Conservation (phyloP, 306 rosid species). For the Oxytropis ochrocephala region DNA sequence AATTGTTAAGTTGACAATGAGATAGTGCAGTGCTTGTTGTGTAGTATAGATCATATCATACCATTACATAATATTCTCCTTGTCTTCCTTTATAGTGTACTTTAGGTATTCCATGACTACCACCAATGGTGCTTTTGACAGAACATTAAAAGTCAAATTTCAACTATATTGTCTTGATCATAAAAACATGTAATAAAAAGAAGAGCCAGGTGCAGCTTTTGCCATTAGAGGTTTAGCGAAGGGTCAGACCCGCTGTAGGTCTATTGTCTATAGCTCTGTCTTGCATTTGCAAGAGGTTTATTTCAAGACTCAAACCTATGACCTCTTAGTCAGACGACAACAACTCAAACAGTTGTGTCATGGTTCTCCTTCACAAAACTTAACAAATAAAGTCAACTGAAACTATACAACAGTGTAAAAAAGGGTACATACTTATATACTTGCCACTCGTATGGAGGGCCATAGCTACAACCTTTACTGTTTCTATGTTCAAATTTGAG, state of each 20-base stretch:
- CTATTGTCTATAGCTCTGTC: neutral
- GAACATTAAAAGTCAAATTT: constrained; percentile 13
- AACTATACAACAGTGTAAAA: neutral
- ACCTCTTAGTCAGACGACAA: neutral
- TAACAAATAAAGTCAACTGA: neutral
- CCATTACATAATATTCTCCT: constrained; percentile 95
- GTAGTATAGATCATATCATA: constrained; percentile 43
- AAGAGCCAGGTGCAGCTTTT: neutral
- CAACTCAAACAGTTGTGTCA: neutral
- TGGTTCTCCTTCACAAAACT: neutral
- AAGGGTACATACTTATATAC: constrained; percentile 73
- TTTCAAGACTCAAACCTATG: neutral
- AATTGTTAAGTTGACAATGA: neutral
- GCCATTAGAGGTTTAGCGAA: neutral
- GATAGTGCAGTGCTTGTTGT: neutral
- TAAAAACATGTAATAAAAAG: neutral
- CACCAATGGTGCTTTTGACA: constrained; percentile 78
- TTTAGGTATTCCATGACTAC: constrained; percentile 95
- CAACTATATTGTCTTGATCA: neutral
- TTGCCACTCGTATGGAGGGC: constrained; percentile 99
- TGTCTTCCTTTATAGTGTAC: constrained; percentile 96
- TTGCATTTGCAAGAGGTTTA: neutral
- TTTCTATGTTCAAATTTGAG: constrained; percentile 93
- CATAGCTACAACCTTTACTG: constrained; percentile 96
- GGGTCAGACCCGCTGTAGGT: neutral